phyloP scores from a whole-genome alignment of 768 basidiomycete species.

The Podaxis pistillaris region DNA sequence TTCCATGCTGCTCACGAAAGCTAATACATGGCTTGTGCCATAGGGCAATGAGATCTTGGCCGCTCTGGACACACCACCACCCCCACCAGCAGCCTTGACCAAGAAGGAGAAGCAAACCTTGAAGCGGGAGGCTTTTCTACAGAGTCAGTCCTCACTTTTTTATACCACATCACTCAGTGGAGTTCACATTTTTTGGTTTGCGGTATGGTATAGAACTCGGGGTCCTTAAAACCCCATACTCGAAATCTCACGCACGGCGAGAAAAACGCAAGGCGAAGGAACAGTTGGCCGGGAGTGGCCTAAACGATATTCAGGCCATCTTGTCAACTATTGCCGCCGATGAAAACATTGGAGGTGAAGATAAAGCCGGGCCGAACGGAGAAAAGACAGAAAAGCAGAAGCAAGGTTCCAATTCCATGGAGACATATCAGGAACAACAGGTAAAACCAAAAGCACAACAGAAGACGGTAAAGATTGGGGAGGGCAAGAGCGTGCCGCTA shows the following conservation, averaged over 20 bases:
- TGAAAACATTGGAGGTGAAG: constrained; percentile 17
- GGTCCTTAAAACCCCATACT: constrained; percentile 51
- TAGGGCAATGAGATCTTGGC: constrained; percentile 26
- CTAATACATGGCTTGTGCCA: neutral
- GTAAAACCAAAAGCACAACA: constrained; percentile 22
- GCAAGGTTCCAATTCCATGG: constrained; percentile 15
- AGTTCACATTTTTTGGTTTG: neutral
- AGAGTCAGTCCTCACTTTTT: constrained; percentile 41
- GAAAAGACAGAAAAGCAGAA: constrained; percentile 17
- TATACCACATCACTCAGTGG: neutral
- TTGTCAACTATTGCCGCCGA: constrained; percentile 50
- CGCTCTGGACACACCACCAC: constrained; percentile 18
- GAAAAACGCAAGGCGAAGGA: constrained; percentile 69
- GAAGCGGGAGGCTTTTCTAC: constrained; percentile 67
- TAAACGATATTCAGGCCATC: constrained; percentile 51
- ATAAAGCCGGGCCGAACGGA: constrained; percentile 10
- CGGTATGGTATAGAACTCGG: constrained; percentile 38
- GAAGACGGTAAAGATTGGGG: constrained; percentile 60
- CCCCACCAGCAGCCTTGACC: constrained; percentile 18
- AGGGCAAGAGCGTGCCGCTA: constrained; percentile 58
- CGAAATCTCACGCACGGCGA: constrained; percentile 70
- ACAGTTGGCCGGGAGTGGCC: constrained; percentile 45
- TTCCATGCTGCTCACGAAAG: neutral
- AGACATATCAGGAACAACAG: constrained; percentile 16
- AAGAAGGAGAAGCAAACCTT: constrained; percentile 70